Evolutionary conservation across 495 filamentous ascomycete species (phyloP).

Genomic region (Xylaria grammica): DNA sequence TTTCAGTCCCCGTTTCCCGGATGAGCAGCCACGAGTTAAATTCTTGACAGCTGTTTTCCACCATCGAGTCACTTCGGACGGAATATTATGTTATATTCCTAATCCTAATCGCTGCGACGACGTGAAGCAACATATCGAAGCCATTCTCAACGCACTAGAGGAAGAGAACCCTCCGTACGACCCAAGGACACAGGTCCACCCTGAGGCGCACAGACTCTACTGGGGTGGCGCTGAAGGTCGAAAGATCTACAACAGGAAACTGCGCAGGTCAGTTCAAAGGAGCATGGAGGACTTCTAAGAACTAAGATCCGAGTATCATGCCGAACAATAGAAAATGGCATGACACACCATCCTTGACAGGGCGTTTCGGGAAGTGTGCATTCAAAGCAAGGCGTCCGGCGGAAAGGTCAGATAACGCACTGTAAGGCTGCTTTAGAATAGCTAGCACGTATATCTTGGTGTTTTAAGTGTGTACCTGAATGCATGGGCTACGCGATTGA

Average conservation of each 20-base stretch:
- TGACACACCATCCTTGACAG: background rate
- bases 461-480: background rate
- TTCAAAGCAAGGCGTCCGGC: constrained; percentile 16
- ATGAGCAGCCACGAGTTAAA: constrained; percentile 85
- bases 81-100: constrained; percentile 84
- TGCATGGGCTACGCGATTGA: background rate
- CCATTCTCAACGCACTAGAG: constrained; percentile 81
- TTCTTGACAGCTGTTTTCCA: constrained; percentile 86
- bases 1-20: constrained; percentile 88
- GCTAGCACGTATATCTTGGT: background rate
- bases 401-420: background rate
- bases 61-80: constrained; percentile 78
- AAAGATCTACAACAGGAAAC: constrained; percentile 79
- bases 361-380: constrained; percentile 17
- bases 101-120: constrained; percentile 68
- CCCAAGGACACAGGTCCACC: constrained; percentile 85
- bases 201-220: constrained; percentile 82
- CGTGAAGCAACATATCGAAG: constrained; percentile 81
- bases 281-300: constrained; percentile 55
- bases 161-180: constrained; percentile 89
- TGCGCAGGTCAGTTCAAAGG: constrained; percentile 66
- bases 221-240: constrained; percentile 83
- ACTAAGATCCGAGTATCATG: background rate
- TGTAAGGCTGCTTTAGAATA: constrained; percentile 4
- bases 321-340: constrained; percentile 1